Conservation (phyloP, 768 basidiomycete species). For the Rhodotorula diobovata region DNA sequence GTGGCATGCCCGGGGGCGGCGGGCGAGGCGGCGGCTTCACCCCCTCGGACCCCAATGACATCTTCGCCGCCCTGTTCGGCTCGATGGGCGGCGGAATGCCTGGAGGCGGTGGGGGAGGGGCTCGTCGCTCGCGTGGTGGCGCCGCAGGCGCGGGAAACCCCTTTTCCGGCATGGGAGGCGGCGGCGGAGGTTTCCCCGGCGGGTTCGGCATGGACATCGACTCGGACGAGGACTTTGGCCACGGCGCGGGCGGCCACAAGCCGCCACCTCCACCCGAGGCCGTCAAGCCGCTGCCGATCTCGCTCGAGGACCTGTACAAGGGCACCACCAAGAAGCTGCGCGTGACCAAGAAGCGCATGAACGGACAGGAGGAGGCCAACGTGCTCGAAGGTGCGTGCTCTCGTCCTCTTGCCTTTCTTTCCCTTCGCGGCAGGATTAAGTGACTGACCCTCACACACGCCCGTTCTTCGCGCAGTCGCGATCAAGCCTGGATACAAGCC, state of each 20-base stretch:
- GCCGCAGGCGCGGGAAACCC: slow-evolving; percentile 37
- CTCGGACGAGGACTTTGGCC: slow-evolving; percentile 30
- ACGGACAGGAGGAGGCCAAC: slow-evolving; percentile 75
- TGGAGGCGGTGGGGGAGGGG: slow-evolving; percentile 45
- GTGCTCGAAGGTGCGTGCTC: slow-evolving; percentile 64
- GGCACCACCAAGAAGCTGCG: slow-evolving; percentile 85
- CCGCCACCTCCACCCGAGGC: slow-evolving; percentile 33
- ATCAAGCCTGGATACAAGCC: slow-evolving; percentile 85
- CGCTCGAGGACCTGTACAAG: slow-evolving; percentile 77
- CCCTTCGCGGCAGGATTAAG: background rate
- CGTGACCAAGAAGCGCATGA: slow-evolving; percentile 67
- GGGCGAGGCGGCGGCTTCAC: slow-evolving; percentile 57
- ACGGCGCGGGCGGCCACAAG: background rate
- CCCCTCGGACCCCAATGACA: slow-evolving; percentile 75
- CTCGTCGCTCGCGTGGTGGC: background rate
- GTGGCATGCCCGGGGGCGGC: slow-evolving; percentile 40
- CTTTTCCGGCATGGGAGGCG: slow-evolving; percentile 44
- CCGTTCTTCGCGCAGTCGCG: slow-evolving; percentile 32
- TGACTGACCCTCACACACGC: background rate
- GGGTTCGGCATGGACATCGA: slow-evolving; percentile 43
- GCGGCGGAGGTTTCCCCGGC: slow-evolving; percentile 36
- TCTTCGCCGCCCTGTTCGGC: slow-evolving; percentile 67
- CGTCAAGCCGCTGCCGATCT: slow-evolving; percentile 67
- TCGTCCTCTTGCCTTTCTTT: background rate
- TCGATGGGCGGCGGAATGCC: slow-evolving; percentile 53